These are phyloP conservation scores for Cucurbita moschata DNA, from an alignment of 306 rosid species.

Conservation along the genomic window DNA sequence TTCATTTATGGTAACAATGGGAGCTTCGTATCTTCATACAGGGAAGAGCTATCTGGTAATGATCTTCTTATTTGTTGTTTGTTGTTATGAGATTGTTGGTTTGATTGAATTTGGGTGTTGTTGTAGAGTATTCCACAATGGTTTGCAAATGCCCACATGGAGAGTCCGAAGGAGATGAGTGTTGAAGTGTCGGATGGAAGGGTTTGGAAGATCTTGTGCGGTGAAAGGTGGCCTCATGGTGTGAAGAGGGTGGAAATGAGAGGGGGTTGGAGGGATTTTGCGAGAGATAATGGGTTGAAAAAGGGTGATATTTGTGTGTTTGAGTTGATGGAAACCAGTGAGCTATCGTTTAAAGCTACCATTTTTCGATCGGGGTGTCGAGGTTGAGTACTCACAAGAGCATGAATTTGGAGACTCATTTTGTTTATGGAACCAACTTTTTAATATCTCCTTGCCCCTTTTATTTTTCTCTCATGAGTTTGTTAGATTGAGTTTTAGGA, in stretches of 20 bases:
- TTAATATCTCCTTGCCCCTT: too few species aligned
- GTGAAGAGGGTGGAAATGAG: not conserved
- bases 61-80: too few species aligned
- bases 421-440: too few species aligned
- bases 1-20: slow-evolving; percentile 2
- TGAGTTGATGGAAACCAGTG: not conserved
- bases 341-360: not conserved
- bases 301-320: slow-evolving; percentile 9
- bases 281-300: slow-evolving; percentile 6
- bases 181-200: not conserved
- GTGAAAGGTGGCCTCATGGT: not conserved
- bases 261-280: slow-evolving; percentile 3
- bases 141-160: too few species aligned
- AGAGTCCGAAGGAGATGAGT: too few species aligned
- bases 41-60: not conserved
- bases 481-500: too few species aligned
- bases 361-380: not conserved
- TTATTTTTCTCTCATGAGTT: too few species aligned
- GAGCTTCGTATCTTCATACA: not conserved
- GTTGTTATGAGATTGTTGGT: too few species aligned
- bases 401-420: too few species aligned
- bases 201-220: not conserved
- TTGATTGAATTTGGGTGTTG: too few species aligned
- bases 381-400: too few species aligned
- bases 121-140: too few species aligned